phyloP scores from a whole-genome alignment of 768 basidiomycete genomes.

The Suillus brevipes region DNA sequence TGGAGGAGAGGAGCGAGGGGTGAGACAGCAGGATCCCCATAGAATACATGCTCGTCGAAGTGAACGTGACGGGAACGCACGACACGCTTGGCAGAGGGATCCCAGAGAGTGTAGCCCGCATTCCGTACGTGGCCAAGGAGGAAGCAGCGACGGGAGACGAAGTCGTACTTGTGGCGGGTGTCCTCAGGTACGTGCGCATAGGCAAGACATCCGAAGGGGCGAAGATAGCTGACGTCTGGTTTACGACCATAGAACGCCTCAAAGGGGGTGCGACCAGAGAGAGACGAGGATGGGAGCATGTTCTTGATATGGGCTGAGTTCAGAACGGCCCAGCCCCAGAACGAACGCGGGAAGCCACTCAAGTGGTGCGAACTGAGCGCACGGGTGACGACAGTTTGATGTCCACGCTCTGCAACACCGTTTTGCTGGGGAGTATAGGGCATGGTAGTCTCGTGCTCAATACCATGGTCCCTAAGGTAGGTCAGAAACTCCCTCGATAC shows the following conservation, averaged over 20 bases:
- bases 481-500: conserved; percentile 3
- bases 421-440: conserved; percentile 29
- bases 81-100: neutral
- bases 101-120: neutral
- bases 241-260: conserved; percentile 25
- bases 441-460: conserved; percentile 10
- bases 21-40: neutral
- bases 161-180: neutral
- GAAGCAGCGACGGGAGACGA: neutral
- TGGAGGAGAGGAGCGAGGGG: neutral
- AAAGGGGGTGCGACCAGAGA: conserved; percentile 20
- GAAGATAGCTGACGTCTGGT: conserved; percentile 23
- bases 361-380: conserved; percentile 26
- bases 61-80: neutral
- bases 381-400: conserved; percentile 26
- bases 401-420: conserved; percentile 29
- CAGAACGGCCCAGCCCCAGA: conserved; percentile 23
- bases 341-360: conserved; percentile 15
- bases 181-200: neutral
- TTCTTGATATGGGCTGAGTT: conserved; percentile 12
- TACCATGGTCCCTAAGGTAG: conserved; percentile 1
- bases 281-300: conserved; percentile 6
- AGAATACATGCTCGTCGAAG: neutral
- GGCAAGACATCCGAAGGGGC: conserved; percentile 19
- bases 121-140: neutral